Percentiles rank a stretch among this genome's conserved stretches.
Conservation (phyloP, 805 yeast species). For the Kazachstania psychrophila region DNA sequence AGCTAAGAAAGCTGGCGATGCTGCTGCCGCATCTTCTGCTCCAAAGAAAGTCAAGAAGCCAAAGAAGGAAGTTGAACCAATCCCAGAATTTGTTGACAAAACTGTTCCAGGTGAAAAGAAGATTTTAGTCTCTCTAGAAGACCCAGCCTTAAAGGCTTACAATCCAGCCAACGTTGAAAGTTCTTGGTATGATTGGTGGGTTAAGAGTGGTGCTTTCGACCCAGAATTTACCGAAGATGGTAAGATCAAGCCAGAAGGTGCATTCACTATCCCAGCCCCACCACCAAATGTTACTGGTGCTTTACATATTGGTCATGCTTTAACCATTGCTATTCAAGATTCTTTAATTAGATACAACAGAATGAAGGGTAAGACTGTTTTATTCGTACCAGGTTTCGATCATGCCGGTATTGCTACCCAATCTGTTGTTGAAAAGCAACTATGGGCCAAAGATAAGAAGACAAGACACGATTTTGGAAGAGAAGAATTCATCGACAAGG, state of each 20-base stretch:
- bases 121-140: slow-evolving; percentile 74
- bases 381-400: slow-evolving; percentile 93
- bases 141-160: slow-evolving; percentile 89
- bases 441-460: slow-evolving; percentile 78
- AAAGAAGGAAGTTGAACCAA: slow-evolving; percentile 58
- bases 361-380: slow-evolving; percentile 92
- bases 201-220: slow-evolving; percentile 71
- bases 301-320: slow-evolving; percentile 95
- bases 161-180: slow-evolving; percentile 88
- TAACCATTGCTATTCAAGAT: slow-evolving; percentile 92
- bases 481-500: slow-evolving; percentile 76
- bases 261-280: slow-evolving; percentile 91
- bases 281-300: slow-evolving; percentile 99
- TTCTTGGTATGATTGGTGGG: slow-evolving; percentile 99
- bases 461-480: slow-evolving; percentile 95
- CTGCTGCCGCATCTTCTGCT: slow-evolving; percentile 41
- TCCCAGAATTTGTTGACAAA: slow-evolving; percentile 76
- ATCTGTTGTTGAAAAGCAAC: slow-evolving; percentile 92
- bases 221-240: slow-evolving; percentile 79
- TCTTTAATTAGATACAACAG: slow-evolving; percentile 86
- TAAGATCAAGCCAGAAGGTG: slow-evolving; percentile 67
- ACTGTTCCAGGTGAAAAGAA: slow-evolving; percentile 91
- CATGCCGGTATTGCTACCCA: slow-evolving; percentile 99
- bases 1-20: slow-evolving; percentile 39
- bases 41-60: slow-evolving; percentile 46